These are phyloP conservation scores for Ceratobasidium sp. DNA, from an alignment of 1,284 basidiomycete genomes.

Conservation along the genomic window DNA sequence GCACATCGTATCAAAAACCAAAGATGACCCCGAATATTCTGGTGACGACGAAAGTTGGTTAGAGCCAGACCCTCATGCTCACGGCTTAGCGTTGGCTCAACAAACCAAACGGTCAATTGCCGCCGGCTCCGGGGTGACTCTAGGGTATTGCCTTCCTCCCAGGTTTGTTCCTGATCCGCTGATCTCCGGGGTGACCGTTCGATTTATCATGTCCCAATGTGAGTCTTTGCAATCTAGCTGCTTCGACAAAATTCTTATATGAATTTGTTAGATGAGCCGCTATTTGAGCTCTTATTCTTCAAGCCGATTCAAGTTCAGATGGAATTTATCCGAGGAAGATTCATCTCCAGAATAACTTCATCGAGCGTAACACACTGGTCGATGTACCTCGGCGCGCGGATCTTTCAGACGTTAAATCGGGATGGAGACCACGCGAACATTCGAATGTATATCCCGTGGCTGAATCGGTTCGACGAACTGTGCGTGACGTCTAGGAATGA, in stretches of 20 bases:
- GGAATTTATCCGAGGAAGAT: neutral
- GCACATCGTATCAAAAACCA: neutral
- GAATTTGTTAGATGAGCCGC: neutral
- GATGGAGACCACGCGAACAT: conserved; percentile 1
- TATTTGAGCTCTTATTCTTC: conserved; percentile 16
- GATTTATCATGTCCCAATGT: conserved; percentile 30
- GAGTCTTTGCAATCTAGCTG: neutral
- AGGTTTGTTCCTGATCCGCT: neutral
- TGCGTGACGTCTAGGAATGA: conserved; percentile 5
- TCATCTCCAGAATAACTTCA: neutral
- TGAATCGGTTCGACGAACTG: neutral
- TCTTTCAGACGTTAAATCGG: neutral
- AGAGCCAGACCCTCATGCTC: neutral
- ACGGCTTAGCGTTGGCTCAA: neutral
- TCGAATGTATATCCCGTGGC: neutral
- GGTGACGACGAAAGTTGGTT: neutral
- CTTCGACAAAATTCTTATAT: neutral
- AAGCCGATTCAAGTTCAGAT: neutral
- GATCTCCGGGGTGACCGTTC: neutral
- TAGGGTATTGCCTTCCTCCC: neutral
- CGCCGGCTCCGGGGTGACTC: neutral
- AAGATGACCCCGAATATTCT: neutral
- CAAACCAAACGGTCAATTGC: neutral
- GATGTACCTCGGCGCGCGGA: conserved; percentile 3
- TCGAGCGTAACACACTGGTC: conserved; percentile 29